Evolutionary conservation across 345 rosid species (phyloP), one percentile per base, ranked within the genome.

Genomic region (Theobroma cacao): DNA sequence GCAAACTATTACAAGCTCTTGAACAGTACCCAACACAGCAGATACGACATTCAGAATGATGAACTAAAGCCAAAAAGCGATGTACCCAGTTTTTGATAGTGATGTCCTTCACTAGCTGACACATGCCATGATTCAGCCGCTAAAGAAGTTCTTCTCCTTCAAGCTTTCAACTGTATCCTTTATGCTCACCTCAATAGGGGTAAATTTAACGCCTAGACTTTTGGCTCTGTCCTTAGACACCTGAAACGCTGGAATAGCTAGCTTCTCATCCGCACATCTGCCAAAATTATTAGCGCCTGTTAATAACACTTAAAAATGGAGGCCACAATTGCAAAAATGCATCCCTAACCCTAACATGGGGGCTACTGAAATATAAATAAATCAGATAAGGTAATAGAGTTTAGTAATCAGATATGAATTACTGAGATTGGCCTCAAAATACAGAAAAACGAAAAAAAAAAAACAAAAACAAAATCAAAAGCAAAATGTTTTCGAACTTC

Each of bases 141-240:
- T 36, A 6, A 58, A 28, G 13, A 74, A 58, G 24, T 60, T 60
- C 36, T 80, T 83, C 78, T 84, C 79, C 75, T 79, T 82, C 79
- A 82, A 82, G 80, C 89, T 83, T 59, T 84, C 87, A 28, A 90
- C 84, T 1, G 92, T 92, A 75, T 91, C 92, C 82, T 78, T 83
- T 2, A 91, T 40, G 82, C 86, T 91, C 67, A 68, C 85, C 72
- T 87, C 85, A 61, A 81, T 33, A 6, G 91, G 87, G 76, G 55
- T 88, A 76, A 89, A 86, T n/a, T 86, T 84, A 55, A 88, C 40
- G 3, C 93, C 91, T 60, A 88, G 48, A 45, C 72, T 78, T 43
- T 79, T 82, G 11, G 86, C 83, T 76, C 70, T 90, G 75, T 90
- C 88, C 68, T 71, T 83, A 18, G 92, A 89, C 31, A 85, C 83